Evolutionary conservation across 768 basidiomycete genomes (phyloP), one percentile per base, ranked within the genome.

Genomic region (Russula ochroleuca): DNA sequence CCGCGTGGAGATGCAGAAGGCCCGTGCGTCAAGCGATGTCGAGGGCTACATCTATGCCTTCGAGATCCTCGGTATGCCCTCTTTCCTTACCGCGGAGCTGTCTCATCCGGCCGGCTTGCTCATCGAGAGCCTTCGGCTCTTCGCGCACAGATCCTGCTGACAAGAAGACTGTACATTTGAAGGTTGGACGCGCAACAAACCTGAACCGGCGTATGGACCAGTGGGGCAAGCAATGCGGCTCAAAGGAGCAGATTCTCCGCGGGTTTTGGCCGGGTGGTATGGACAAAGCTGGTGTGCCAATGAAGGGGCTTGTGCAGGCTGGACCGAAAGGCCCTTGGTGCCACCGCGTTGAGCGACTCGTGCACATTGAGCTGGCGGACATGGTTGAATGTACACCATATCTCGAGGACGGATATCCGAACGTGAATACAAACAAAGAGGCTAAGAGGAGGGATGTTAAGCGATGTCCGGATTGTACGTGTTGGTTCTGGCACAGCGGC

Each of bases 11-110:
- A 86, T 86, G 83, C 78, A 78, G 66, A 81, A 80, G 47, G 70
- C 79, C 13, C 77, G 76, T 4, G 82, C 88, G 5, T 62, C 69
- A 3, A 79, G 81, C 10, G 90, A 93, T 67, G 80, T 78, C 21
- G 76, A 81, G 5, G 92, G 92, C 0, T 92, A 88, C 69, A 92
- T 94, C 55, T 94, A 94, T 67, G 82, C 84, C 0, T 93, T 87
- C 71, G 87, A 92, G 72, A 87, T 93, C 61, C 80, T 84, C 72
- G 87, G 88, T 88, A 71, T 50, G 72, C n/a, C 8, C 68, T 53
- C 33, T 47, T 43, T 33, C 14, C 9, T 31, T 37, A n/a, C 53
- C 19, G 23, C 33, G 8, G 13, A 21, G 33, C 25, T 38, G 15
- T 11, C 54, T 35, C 37, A 48, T 33, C 23, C 14, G n/a, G n/a